Base-by-base conservation (phyloP, 1,139 yeast genomes). In the Arxiozyma bovina region DNA sequence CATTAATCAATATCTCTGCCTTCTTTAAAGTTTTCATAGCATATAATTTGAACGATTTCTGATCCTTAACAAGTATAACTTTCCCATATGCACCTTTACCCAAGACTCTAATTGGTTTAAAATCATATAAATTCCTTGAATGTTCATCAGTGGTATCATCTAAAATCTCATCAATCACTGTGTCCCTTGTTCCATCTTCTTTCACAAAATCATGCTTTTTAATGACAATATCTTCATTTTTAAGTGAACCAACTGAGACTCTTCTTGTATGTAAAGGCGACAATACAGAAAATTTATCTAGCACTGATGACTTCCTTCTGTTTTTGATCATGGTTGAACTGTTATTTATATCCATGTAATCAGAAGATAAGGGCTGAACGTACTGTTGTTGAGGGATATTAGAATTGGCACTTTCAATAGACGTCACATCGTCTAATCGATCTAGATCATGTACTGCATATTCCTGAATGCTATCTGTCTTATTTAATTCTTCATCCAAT, bases 31-130 rank as follows among this genome's bases (percentile, higher is more conserved):
- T 96, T 66, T 91, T 90, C 74, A 87, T 96, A 0, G 98, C 97
- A 74, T 82, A 91, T 15, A 90, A 72, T 58, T 79, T 77, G 0
- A 87, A 87, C 0, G 89, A 82, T 9, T 78, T 63, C 53, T 69
- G 70, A 64, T 88, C 91, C 54, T 83, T 78, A 0, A 90, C 97
- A 12, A 90, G 72, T 22, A 88, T 67, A 1, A 90, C 98, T 67
- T 88, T 89, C 6, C 98, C 97, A 63, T 88, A 90, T 0, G 96
- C 90, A 3, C 97, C 97, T 59, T 83, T 81, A 0, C 97, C 97
- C n/a, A 90, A 74, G 0, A 89, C 94, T 68, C 83, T 85, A 12
- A 90, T 71, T 34, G 87, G 87, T 59, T 80, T 83, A 63, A 90
- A 90, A 67, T 90, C 96, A 1, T 74, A 63, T 1, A 81, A 75